Evolutionary conservation across 352 stramenopile species (phyloP), one percentile per base, ranked within the genome.

Genomic region (Thalassiosira ordinaria): DNA sequence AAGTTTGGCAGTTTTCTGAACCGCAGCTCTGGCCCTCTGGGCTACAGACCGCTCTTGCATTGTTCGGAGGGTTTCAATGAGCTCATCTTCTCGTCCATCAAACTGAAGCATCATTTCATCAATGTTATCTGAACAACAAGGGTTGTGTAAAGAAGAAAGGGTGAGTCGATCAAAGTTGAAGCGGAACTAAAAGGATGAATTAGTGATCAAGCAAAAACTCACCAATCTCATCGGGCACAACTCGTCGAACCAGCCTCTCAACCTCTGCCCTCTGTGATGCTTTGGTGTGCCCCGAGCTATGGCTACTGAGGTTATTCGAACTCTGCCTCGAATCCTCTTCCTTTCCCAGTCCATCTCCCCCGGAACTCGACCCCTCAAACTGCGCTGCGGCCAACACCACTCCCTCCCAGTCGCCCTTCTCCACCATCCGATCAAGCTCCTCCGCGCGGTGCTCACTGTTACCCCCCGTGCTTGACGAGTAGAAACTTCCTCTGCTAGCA

Each of bases 21-120:
- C 73, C 1, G 87, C 87, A 11, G 80, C 78, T 26, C 86, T 70
- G 5, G 84, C 87, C 59, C 89, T 52, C 47, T 91, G 78, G 7
- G 86, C 88, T 14, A 82, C 59, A 60, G 67, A 89, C 35, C 89
- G 57, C 74, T 91, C 86, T 72, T 91, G 73, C 87, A 94, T 94
- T 3, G 81, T 92, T 70, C 89, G 62, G 5, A 94, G 77, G 4
- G 89, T 94, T 14, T 89, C 80, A 16, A 94, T 67, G 16, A 88
- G 69, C 20, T 81, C 65, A 44, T 85, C 74, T 63, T 94, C 89
- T 1, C 87, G 63, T 22, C 87, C 89, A 37, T 85, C 31, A 62
- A 94, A 94, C 67, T 94, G 85, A 22, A 89, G 73, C 85, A 94
- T 90, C 89, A 94, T 94, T n/a, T 85, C 85, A 66, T 92, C 84